phyloP scores from a whole-genome alignment of 1,284 basidiomycete species.

The Apiotrichum sp. region DNA sequence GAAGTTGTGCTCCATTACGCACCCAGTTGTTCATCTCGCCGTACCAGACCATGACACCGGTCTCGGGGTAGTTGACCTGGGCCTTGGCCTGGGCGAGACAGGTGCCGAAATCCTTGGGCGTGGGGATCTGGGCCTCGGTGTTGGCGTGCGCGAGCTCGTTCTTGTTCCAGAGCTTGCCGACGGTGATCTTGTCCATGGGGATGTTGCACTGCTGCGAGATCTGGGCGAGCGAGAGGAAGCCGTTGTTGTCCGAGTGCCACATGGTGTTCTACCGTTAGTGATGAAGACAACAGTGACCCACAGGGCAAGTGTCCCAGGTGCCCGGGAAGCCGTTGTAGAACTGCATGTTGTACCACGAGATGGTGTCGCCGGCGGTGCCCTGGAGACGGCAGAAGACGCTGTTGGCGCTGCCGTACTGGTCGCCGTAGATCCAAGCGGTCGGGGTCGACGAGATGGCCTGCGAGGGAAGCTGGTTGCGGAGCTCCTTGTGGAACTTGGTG shows the following conservation, averaged over 20 bases:
- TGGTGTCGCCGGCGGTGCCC: conserved; percentile 26
- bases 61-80: conserved; percentile 6
- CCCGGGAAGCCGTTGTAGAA: conserved; percentile 40
- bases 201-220: conserved; percentile 14
- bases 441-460: conserved; percentile 38
- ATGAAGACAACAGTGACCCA: not conserved
- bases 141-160: conserved; percentile 8
- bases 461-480: conserved; percentile 33
- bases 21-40: conserved; percentile 12
- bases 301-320: conserved; percentile 20
- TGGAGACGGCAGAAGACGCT: conserved; percentile 39
- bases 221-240: conserved; percentile 13
- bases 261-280: conserved; percentile 1
- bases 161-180: conserved; percentile 15
- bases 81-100: conserved; percentile 13
- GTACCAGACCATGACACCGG: conserved; percentile 18
- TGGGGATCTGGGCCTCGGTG: conserved; percentile 8
- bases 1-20: not conserved
- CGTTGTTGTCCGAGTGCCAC: conserved; percentile 8
- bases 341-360: conserved; percentile 41
- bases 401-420: conserved; percentile 7
- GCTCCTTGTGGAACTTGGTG: conserved; percentile 37
- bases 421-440: conserved; percentile 25
- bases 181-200: conserved; percentile 10
- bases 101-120: conserved; percentile 7